These are phyloP conservation scores for Amoebophrya sp. DNA, from an alignment of 169 alveolate genomes.

Conservation along the genomic window DNA sequence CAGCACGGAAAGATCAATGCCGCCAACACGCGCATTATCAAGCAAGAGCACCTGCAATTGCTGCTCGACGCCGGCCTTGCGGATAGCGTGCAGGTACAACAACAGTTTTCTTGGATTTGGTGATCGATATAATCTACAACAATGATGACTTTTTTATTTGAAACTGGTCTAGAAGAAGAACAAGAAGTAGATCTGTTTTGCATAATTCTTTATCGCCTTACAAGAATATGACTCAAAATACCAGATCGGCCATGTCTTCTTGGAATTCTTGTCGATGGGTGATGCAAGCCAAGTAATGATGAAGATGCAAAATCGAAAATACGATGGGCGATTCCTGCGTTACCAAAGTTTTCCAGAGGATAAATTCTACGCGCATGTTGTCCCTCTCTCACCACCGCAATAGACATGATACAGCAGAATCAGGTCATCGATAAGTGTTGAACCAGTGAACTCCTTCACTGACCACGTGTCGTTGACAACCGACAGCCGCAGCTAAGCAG, in stretches of 20 bases:
- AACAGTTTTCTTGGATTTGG: no score
- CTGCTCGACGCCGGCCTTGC: not conserved
- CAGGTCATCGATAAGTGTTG: no score
- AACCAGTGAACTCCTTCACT: no score
- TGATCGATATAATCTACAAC: no score
- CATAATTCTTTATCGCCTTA: no score
- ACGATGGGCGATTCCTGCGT: not conserved
- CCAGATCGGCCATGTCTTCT: not conserved
- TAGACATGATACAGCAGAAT: no score
- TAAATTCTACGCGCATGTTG: not conserved
- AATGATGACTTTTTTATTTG: not conserved
- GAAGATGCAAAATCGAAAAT: slow-evolving; percentile 6
- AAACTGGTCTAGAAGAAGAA: no score
- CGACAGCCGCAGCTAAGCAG: no score
- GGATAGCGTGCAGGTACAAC: not conserved
- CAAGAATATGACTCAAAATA: no score
- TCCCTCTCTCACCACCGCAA: no score
- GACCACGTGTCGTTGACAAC: no score
- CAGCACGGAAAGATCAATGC: slow-evolving; percentile 4
- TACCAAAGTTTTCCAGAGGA: not conserved
- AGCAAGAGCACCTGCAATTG: not conserved
- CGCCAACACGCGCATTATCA: not conserved
- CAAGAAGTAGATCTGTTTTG: no score
- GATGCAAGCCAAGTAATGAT: not conserved
- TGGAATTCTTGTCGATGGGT: slow-evolving; percentile 1